These are phyloP conservation scores for Fusarium incarnatum DNA, from an alignment of 2,329 filamentous ascomycete genomes.

Conservation along the genomic window DNA sequence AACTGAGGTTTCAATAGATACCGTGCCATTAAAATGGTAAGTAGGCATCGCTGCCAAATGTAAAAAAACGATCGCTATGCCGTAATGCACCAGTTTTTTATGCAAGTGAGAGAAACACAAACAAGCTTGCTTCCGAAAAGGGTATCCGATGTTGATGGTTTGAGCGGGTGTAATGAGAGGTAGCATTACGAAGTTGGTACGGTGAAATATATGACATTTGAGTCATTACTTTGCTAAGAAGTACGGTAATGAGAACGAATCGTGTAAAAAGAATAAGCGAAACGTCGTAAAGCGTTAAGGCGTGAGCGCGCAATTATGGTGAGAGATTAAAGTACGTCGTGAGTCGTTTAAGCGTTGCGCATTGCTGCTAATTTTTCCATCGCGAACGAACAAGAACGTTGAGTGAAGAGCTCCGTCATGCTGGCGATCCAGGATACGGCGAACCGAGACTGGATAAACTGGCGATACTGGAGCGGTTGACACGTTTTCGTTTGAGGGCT, in stretches of 20 bases:
- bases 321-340: slow-evolving; percentile 36
- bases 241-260: slow-evolving; percentile 5
- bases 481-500: slow-evolving; percentile 60
- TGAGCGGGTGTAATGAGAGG: slow-evolving; percentile 8
- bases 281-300: slow-evolving; percentile 37
- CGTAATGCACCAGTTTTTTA: slow-evolving; percentile 34
- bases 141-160: slow-evolving; percentile 36
- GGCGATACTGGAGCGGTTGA: slow-evolving; percentile 48
- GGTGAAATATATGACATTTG: slow-evolving; percentile 5
- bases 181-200: slow-evolving; percentile 15
- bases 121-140: slow-evolving; percentile 36
- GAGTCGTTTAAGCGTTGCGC: slow-evolving; percentile 37
- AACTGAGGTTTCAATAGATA: background rate
- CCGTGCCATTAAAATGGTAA: slow-evolving; percentile 13
- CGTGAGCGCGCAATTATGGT: slow-evolving; percentile 18
- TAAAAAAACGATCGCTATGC: slow-evolving; percentile 33
- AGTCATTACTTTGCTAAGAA: slow-evolving; percentile 7
- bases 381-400: background rate
- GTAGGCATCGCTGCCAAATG: slow-evolving; percentile 23
- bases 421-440: slow-evolving; percentile 43
- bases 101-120: slow-evolving; percentile 33
- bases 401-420: slow-evolving; percentile 19
- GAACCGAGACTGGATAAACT: slow-evolving; percentile 47
- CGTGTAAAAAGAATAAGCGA: slow-evolving; percentile 22
- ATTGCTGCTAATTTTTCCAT: slow-evolving; percentile 20